Conservation (phyloP, 2,329 filamentous ascomycete genomes). For the Corinectria fuckeliana region DNA sequence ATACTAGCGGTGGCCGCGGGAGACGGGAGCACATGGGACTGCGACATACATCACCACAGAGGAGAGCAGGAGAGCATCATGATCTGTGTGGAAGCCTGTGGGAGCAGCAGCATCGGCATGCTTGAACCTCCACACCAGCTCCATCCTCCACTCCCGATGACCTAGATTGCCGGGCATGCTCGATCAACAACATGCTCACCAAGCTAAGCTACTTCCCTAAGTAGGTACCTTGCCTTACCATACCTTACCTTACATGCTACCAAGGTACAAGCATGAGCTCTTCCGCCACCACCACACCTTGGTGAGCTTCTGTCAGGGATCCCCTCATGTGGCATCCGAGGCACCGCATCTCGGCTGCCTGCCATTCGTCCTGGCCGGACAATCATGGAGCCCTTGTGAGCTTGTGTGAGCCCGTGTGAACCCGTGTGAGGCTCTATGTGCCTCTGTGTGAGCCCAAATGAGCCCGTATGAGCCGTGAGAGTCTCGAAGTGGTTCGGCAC, state of each 20-base stretch:
- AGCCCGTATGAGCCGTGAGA: constrained; percentile 28
- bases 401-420: neutral
- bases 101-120: constrained; percentile 12
- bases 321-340: constrained; percentile 37
- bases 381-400: constrained; percentile 33
- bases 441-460: constrained; percentile 10
- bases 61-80: neutral
- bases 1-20: constrained; percentile 16
- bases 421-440: too few relatives aligned
- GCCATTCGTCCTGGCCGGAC: constrained; percentile 30
- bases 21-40: constrained; percentile 15
- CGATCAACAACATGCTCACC: neutral
- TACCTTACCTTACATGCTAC: neutral
- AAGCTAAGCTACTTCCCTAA: neutral
- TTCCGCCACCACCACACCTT: constrained; percentile 15
- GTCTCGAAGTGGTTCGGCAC: constrained; percentile 30
- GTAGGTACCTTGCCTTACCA: too few relatives aligned
- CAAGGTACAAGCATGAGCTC: constrained; percentile 13
- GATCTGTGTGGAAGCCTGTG: constrained; percentile 1
- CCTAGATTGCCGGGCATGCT: constrained; percentile 13
- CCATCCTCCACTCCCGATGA: constrained; percentile 18
- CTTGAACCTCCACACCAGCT: constrained; percentile 16
- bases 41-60: constrained; percentile 16
- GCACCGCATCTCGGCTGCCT: constrained; percentile 25
- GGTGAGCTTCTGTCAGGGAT: constrained; percentile 16